A percentile compares a stretch with the other conserved stretches of the same genome.
phyloP scores from a whole-genome alignment of 257 asterid species.

The Solanum paucissectum region DNA sequence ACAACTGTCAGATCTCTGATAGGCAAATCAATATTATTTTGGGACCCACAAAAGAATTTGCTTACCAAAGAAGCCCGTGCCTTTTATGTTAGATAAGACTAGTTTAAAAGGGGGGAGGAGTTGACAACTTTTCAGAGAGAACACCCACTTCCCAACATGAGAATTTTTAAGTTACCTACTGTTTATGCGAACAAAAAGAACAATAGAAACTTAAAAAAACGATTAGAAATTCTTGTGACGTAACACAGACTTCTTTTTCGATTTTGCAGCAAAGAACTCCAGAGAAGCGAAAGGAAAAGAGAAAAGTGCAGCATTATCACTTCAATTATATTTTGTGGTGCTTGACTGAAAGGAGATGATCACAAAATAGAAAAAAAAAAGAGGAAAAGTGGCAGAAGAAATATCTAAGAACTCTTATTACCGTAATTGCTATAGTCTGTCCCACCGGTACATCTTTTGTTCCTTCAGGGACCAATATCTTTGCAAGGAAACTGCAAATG shows the following conservation, averaged over 20 bases:
- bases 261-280: background rate
- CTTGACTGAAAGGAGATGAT: background rate
- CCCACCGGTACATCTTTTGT: conserved; percentile 97
- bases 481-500: conserved; percentile 71
- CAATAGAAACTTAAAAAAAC: background rate
- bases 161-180: background rate
- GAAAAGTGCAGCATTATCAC: background rate
- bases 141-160: background rate
- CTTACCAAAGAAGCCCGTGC: background rate
- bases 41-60: background rate
- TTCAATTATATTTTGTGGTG: background rate
- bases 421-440: conserved; percentile 94
- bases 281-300: background rate
- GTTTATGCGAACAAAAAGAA: background rate
- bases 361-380: background rate
- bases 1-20: background rate
- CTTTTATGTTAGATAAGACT: background rate
- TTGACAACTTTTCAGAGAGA: background rate
- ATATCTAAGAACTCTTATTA: conserved; percentile 22
- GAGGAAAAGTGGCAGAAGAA: conserved; percentile 1
- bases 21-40: background rate
- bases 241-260: background rate
- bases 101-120: background rate
- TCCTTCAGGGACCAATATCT: conserved; percentile 93
- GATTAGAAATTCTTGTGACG: background rate